Evolutionary conservation across 2,329 filamentous ascomycete genomes (phyloP), one percentile per base, ranked within the genome.

Genomic region (Hypomyces perniciosus): DNA sequence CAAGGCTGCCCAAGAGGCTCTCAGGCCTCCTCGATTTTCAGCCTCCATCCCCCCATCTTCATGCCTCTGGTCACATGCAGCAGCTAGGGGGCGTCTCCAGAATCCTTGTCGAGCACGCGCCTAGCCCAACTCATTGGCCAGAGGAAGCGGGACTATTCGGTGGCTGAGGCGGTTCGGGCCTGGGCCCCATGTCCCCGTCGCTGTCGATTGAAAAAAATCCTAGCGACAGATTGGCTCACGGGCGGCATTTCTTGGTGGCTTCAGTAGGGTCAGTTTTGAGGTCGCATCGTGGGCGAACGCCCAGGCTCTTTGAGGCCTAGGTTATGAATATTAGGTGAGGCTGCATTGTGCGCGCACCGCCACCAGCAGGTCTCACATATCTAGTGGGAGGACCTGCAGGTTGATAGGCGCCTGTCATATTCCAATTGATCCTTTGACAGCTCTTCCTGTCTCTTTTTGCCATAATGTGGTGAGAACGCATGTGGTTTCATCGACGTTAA

Each of bases 111-210:
- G 42, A 31, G 8, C n/a, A 13, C 29, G 28, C 30, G 13, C 42
- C 29, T 27, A 12, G 42, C 28, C 29, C 29, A 9, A 20, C 27
- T 37, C 30, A 51, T 51, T 51, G 49, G 49, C 30, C n/a, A 26
- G 7, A 10, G 4, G 6, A 35, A 8, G 27, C 10, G 44, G 49
- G 33, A 44, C 49, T 29, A 39, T 31, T 28, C 34, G 12, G 49
- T 51, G 49, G 49, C 49, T 33, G 44, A 51, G 44, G 39, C 48
- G 42, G 29, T 44, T 44, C 41, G 41, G 42, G 35, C 42, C 48
- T 34, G 31, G 26, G 7, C 3, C 38, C 34, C 34, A 33, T 33
- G 41, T 28, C 28, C 30, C 26, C 3, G 29, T 31, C 31, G 20
- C 10, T 49, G 46, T 35, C 33, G 20, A 4, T 7, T 29, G n/a